phyloP scores from a whole-genome alignment of 495 filamentous ascomycete species.

The Daldinia bambusicola region DNA sequence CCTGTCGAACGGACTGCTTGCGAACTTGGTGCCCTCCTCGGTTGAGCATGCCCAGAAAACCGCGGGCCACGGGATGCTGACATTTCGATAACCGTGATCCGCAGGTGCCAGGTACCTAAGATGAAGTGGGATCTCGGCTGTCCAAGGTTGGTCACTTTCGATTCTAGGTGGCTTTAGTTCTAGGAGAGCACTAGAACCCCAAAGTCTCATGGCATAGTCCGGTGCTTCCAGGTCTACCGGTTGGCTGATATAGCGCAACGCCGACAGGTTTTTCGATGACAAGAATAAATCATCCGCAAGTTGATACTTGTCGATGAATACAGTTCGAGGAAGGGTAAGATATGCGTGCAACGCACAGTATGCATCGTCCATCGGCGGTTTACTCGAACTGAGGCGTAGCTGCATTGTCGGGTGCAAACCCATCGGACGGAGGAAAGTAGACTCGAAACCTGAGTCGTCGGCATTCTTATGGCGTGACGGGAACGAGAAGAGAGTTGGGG shows the following conservation, averaged over 20 bases:
- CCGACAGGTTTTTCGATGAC: slow-evolving; percentile 75
- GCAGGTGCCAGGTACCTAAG: slow-evolving; percentile 80
- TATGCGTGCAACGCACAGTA: slow-evolving; percentile 82
- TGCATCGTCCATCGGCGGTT: slow-evolving; percentile 52
- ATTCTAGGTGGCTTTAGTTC: slow-evolving; percentile 70
- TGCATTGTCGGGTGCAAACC: slow-evolving; percentile 90
- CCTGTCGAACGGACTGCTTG: slow-evolving; percentile 86
- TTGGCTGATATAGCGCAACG: slow-evolving; percentile 73
- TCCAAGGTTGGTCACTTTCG: slow-evolving; percentile 63
- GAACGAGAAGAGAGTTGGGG: slow-evolving; percentile 87
- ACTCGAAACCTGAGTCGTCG: slow-evolving; percentile 55
- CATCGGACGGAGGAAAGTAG: slow-evolving; percentile 71
- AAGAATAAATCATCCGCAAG: slow-evolving; percentile 78
- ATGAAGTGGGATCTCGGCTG: slow-evolving; percentile 83
- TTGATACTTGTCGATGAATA: slow-evolving; percentile 92
- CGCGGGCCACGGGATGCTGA: slow-evolving; percentile 74
- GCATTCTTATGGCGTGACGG: slow-evolving; percentile 81
- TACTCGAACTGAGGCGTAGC: slow-evolving; percentile 59
- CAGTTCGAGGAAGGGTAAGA: slow-evolving; percentile 81
- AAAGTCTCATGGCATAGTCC: slow-evolving; percentile 76
- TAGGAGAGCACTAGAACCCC: slow-evolving; percentile 84
- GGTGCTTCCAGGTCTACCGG: slow-evolving; percentile 95
- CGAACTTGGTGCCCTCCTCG: slow-evolving; percentile 77
- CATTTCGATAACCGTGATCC: slow-evolving; percentile 58
- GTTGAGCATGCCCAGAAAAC: slow-evolving; percentile 93